Base-by-base conservation (phyloP, 805 yeast species). In the Schizosaccharomyces osmophilus region DNA sequence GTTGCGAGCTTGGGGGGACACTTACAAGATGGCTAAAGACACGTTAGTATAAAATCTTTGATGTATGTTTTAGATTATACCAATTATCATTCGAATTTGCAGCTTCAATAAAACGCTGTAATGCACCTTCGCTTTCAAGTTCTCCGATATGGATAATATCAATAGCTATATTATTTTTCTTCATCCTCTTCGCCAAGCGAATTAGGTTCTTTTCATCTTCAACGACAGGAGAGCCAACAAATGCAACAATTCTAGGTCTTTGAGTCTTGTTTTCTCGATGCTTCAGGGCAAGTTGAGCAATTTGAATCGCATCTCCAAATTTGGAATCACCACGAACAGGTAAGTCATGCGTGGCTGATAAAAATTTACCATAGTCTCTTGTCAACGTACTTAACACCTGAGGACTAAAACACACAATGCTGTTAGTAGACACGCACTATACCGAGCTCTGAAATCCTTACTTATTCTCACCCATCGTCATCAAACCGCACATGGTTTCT, bases 201-300 rank as follows among this genome's bases (percentile, higher is more conserved):
- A 84, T 85, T 65, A 93, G 77, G 29, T 84, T 90, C 68, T 79
- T 79, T 62, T 80, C 83, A 17, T 76, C 73, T 63, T 85, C 93
- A 36, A 70, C 71, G 59, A 93, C 77, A 39, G 97, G 97, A 63
- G 87, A 80, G 19, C 95, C 97, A 55, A 88, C 87, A 72, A 93
- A 93, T 48, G 81, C 86, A 63, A 93, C 79, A 63, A 93, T 85
- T 66, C 98, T 80, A 73, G 88, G 97, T 66, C 80, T 84, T 71
- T 88, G 97, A 5, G 84, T 83, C 72, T 85, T 88, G 74, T 93
- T 90, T 72, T 88, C 96, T 69, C 98, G 87, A 74, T 90, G 97
- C 70, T 89, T 93, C 69, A 90, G 81, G 22, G 97, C 97, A 68
- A 93, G 73, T 70, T 66, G 60, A 15, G 97, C 97, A 64, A 93